A percentile compares a stretch with the other conserved stretches of the same genome.
phyloP scores from a whole-genome alignment of 495 filamentous ascomycete species.

The Penicillium nucicola region DNA sequence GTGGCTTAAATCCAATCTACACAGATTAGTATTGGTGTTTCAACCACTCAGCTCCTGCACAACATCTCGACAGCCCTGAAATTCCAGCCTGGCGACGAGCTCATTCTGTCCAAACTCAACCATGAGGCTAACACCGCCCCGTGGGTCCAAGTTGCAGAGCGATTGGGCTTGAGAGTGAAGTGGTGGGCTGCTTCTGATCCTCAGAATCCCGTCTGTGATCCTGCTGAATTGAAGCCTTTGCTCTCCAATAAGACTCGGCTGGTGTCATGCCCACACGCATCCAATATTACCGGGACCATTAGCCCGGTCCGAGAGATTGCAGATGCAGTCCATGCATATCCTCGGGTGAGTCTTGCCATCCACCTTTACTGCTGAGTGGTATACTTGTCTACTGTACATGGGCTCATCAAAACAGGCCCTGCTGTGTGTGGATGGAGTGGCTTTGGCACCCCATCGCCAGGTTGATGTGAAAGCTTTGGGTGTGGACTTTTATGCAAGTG shows the following conservation, averaged over 20 bases:
- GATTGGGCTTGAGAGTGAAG: conserved; percentile 56
- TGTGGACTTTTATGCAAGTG: conserved; percentile 65
- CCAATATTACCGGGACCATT: conserved; percentile 69
- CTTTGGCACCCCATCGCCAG: conserved; percentile 64
- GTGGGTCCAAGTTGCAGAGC: conserved; percentile 61
- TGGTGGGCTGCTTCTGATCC: conserved; percentile 54
- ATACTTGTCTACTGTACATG: conserved; percentile 29
- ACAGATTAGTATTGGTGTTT: conserved; percentile 50
- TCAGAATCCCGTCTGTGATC: conserved; percentile 52
- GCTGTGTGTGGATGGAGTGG: conserved; percentile 59
- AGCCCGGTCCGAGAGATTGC: conserved; percentile 53
- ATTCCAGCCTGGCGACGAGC: conserved; percentile 58
- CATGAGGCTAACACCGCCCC: conserved; percentile 71
- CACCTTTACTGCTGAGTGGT: conserved; percentile 5
- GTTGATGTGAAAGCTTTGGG: conserved; percentile 63
- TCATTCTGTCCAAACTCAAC: conserved; percentile 65
- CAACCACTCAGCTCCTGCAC: conserved; percentile 70
- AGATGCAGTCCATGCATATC: conserved; percentile 46
- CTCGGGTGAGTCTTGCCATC: conserved; percentile 19
- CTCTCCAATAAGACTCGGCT: conserved; percentile 58
- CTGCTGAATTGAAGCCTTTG: conserved; percentile 49
- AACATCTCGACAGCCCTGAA: conserved; percentile 61
- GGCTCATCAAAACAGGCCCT: conserved; percentile 29
- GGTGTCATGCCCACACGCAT: conserved; percentile 65
- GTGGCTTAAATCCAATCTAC: not conserved